Conservation (phyloP, 805 yeast genomes). For the Phaffomyces opuntiae region DNA sequence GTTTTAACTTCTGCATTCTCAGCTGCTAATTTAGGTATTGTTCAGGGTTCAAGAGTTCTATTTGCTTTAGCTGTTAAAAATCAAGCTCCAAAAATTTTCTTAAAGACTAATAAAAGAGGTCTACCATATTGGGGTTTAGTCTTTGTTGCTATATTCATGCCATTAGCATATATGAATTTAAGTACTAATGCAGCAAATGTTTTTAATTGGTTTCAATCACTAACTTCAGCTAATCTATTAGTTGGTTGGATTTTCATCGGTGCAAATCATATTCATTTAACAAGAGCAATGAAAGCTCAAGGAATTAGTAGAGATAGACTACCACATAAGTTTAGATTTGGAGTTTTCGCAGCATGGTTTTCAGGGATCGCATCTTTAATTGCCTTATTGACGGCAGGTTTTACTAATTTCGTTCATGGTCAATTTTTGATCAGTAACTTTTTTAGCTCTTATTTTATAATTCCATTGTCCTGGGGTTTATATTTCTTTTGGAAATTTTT, state of each 20-base stretch:
- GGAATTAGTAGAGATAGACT: slow-evolving; percentile 27
- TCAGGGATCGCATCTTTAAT: slow-evolving; percentile 21
- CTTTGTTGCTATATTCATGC: slow-evolving; percentile 23
- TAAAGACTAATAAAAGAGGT: slow-evolving; percentile 27
- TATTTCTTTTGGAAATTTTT: slow-evolving; percentile 27
- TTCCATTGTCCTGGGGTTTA: slow-evolving; percentile 23
- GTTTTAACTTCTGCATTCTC: slow-evolving; percentile 34
- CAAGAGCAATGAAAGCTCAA: slow-evolving; percentile 32
- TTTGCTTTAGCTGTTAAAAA: slow-evolving; percentile 31
- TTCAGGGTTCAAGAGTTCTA: slow-evolving; percentile 26
- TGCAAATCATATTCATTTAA: slow-evolving; percentile 24
- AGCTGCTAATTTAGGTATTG: slow-evolving; percentile 27
- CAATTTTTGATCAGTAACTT: slow-evolving; percentile 12
- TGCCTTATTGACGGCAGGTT: slow-evolving; percentile 30
- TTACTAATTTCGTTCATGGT: slow-evolving; percentile 26
- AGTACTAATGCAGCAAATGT: slow-evolving; percentile 23
- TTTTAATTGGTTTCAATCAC: slow-evolving; percentile 28
- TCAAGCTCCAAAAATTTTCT: slow-evolving; percentile 30
- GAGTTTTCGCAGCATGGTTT: slow-evolving; percentile 25
- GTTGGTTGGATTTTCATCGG: slow-evolving; percentile 26
- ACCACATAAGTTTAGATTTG: slow-evolving; percentile 26
- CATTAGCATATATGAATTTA: slow-evolving; percentile 28
- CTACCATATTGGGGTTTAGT: slow-evolving; percentile 27
- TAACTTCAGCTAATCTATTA: slow-evolving; percentile 25
- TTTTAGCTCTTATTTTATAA: slow-evolving; percentile 9